Base-by-base conservation (phyloP, 2,329 filamentous ascomycete species). In the Aspergillus luchuensis region DNA sequence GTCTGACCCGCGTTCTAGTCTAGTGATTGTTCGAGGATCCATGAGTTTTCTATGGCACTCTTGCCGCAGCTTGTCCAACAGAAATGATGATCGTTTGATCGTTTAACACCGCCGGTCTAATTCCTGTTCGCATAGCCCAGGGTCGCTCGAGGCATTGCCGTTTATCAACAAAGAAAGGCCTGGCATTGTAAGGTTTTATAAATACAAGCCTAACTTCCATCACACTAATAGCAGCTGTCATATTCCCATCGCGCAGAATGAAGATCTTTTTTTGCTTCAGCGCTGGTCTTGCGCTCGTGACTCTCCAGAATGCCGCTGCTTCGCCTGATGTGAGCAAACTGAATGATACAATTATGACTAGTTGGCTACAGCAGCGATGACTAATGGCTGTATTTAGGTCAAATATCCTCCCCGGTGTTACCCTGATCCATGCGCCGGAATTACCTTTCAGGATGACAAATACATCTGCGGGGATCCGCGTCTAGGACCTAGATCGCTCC, bases 381-480 rank as follows among this genome's bases (percentile, higher is more conserved):
- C 6, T 23, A 47, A 17, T 47, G n/a, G 23, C 13, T 8, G 17
- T 17, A 7, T 47, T 2, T 47, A 47, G 43, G 23, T 8, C n/a
- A 23, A 47, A 47, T 47, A 23, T 48, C 64, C 60, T 0, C n/a
- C n/a, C 6, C 52, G 38, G 30, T 71, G 67, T 50, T 51, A 64
- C 47, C 66, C 68, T 25, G 50, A 69, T 38, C 67, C 69, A 25
- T 79, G 76, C 62, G 58, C 56, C 13, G 72, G 73, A n/a, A 77
- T 76, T 51, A 63, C 64, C 33, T 71, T 68, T 56, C 70, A 69
- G 13, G 67, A 63, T 25, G 25, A 59, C 1, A 66, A 61, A 21
- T 78, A 77, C 62, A 63, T 78, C 60, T 79, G 76, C 65, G 75
- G 76, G n/a, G 76, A 79, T 63, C 51, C 59, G 1, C 73, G 76